phyloP scores from a whole-genome alignment of 768 basidiomycete genomes.

The Dioszegia aurantiaca region DNA sequence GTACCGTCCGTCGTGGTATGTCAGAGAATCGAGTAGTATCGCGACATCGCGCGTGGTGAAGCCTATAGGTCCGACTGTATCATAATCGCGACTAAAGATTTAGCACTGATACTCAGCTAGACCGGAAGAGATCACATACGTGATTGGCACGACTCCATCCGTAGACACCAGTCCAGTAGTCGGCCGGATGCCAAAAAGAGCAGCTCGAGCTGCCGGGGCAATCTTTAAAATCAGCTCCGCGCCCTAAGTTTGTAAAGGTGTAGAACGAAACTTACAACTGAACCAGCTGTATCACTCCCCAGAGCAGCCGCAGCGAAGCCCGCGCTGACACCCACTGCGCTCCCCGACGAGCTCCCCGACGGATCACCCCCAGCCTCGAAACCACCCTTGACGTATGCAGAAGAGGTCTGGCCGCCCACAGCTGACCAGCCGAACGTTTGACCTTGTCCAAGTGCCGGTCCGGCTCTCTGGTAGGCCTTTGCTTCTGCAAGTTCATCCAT shows the following conservation, averaged over 20 bases:
- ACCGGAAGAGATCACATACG: background rate
- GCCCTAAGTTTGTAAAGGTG: background rate
- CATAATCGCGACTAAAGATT: conserved; percentile 3
- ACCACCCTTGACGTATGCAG: conserved; percentile 20
- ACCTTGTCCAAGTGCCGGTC: background rate
- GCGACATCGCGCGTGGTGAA: conserved; percentile 23
- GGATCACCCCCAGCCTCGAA: conserved; percentile 12
- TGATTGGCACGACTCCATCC: conserved; percentile 31
- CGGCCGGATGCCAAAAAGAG: conserved; percentile 35
- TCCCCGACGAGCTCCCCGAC: conserved; percentile 15
- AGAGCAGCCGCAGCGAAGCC: conserved; percentile 15
- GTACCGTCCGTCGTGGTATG: conserved; percentile 15
- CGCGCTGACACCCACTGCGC: conserved; percentile 20
- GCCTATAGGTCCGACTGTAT: conserved; percentile 28
- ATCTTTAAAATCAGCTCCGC: conserved; percentile 4
- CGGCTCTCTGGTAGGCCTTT: conserved; percentile 7
- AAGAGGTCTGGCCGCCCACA: conserved; percentile 20
- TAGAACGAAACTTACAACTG: conserved; percentile 18
- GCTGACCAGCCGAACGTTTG: conserved; percentile 18
- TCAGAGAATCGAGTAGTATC: conserved; percentile 29
- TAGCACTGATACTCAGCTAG: background rate
- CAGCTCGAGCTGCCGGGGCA: conserved; percentile 30
- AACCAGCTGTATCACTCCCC: conserved; percentile 23
- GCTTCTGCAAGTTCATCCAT: conserved; percentile 16
- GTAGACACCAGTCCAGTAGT: conserved; percentile 25